Evolutionary conservation across 2,329 filamentous ascomycete species (phyloP), one percentile per base, ranked within the genome.

Genomic region (Davidsoniella virescens): DNA sequence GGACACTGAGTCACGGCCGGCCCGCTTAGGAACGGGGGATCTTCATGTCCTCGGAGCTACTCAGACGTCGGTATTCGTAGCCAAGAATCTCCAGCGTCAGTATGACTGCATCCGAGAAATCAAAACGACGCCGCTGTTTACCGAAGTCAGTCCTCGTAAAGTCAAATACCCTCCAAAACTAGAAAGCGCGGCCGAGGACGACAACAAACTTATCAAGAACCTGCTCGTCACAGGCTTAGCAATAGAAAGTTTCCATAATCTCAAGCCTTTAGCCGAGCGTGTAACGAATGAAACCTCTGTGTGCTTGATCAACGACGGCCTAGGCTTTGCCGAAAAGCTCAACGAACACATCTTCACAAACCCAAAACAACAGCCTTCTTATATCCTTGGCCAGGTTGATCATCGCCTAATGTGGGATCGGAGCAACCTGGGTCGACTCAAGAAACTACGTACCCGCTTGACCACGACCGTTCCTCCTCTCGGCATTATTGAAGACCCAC

Each of bases 251-350:
- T 66, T 73, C 9, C 61, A 70, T 36, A 77, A 80, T 1, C 60
- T 93, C 20, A 59, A 68, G 3, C 65, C 70, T 0, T 68, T 92
- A 50, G 73, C 71, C 50, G 72, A 85, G 58, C 75, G 85, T 8
- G 65, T 93, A n/a, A 71, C 75, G 41, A 67, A 73, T 2, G 67
- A 77, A 25, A 86, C 82, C 1, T 84, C 85, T 0, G 73, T 94
- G 6, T 78, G 84, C 53, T 74, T 94, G 50, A 63, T 93, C 51
- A 82, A 87, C 51, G 84, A 90, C 55, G 87, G 88, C 1, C 76
- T 96, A 63, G 90, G 92, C 0, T 68, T 87, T 1, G 70, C 87
- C n/a, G 87, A 96, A 45, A 73, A 80, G 45, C 71, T 95, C 39
- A 87, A 86, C 57, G 64, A 72, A 33, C 63, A 72, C 9, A 63